Base-by-base conservation (phyloP, 2,329 filamentous ascomycete genomes). In the Grosmannia huntii region DNA sequence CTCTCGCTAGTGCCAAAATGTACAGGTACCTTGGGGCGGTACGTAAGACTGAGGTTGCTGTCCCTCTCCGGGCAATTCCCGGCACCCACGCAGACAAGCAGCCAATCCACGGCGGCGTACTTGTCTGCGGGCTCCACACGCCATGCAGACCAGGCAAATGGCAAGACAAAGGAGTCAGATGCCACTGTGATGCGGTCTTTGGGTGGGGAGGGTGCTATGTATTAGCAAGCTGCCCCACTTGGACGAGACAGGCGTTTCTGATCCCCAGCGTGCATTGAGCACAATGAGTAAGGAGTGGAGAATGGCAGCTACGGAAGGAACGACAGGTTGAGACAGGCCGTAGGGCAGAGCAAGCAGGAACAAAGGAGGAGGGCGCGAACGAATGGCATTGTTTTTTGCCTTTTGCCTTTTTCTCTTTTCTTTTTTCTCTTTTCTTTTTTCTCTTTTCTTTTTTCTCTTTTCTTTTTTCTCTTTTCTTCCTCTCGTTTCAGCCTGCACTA, bases 231-330 rank as follows among this genome's bases (percentile, higher is more conserved):
- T 19, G 52, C 4, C 33, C 56, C 49, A 57, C 56, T 53, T 52
- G 56, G 27, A 50, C 56, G 49, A 53, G 49, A 57, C 49, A 57
- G 36, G 9, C 33, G 33, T 48, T 27, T 50, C 25, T 57, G 55
- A 23, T 10, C 41, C 41, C 19, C 41, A 44, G 41, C 19, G 41
- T 44, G 41, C n/a, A 44, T 44, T 5, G 19, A 44, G 41, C 7
- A 44, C 41, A 41, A 36, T 38, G 41, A 57, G 28, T 5, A 25
- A 38, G 44, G 14, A n/a, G 53, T 23, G 38, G 33, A 53, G 41
- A n/a, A 44, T 19, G 41, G 12, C 19, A 44, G 4, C 19, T 9
- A 44, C 41, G 41, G 16, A 44, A 44, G 41, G 28, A 36, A 19
- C 27, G 50, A 36, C n/a, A n/a, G 50, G 12, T 31, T 25, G 28